These are phyloP conservation scores for Tylopilus plumbeoviolaceoides DNA, from an alignment of 768 basidiomycete genomes.

Conservation along the genomic window DNA sequence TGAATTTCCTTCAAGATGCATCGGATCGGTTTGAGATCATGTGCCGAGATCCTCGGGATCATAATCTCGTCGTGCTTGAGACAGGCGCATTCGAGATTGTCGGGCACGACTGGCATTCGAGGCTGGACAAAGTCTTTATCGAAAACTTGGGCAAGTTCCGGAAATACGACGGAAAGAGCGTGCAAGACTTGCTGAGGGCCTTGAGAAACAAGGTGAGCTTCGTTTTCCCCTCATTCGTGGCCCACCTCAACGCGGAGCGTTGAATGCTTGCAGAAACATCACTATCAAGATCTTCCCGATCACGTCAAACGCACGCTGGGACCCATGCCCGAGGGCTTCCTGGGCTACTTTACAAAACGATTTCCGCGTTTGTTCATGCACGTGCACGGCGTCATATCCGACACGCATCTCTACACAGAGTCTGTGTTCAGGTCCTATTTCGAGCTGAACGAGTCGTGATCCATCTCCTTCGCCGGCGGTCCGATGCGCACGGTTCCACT, in stretches of 20 bases:
- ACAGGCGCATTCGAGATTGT: conserved; percentile 64
- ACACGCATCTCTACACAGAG: conserved; percentile 70
- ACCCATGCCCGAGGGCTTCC: conserved; percentile 87
- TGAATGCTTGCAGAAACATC: conserved; percentile 74
- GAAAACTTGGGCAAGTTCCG: conserved; percentile 96
- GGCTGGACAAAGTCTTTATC: conserved; percentile 84
- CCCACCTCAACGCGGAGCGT: conserved; percentile 8
- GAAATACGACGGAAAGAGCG: conserved; percentile 89
- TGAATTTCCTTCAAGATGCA: conserved; percentile 95
- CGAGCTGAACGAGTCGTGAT: conserved; percentile 53
- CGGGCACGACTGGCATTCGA: conserved; percentile 85
- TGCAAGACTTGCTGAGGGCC: conserved; percentile 90
- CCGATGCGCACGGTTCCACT: not conserved
- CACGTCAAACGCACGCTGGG: conserved; percentile 86
- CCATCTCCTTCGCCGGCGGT: not conserved
- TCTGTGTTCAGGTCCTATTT: conserved; percentile 92
- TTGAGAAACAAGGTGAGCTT: conserved; percentile 85
- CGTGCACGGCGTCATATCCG: conserved; percentile 78
- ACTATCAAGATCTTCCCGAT: conserved; percentile 95
- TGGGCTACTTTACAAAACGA: conserved; percentile 90
- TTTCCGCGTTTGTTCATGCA: conserved; percentile 91
- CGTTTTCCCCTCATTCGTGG: not conserved
- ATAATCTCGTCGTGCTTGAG: conserved; percentile 72
- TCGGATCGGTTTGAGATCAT: conserved; percentile 98
- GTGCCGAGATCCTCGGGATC: conserved; percentile 87